Base-by-base conservation (phyloP, 2,329 filamentous ascomycete species). In the Colletotrichum tabaci region DNA sequence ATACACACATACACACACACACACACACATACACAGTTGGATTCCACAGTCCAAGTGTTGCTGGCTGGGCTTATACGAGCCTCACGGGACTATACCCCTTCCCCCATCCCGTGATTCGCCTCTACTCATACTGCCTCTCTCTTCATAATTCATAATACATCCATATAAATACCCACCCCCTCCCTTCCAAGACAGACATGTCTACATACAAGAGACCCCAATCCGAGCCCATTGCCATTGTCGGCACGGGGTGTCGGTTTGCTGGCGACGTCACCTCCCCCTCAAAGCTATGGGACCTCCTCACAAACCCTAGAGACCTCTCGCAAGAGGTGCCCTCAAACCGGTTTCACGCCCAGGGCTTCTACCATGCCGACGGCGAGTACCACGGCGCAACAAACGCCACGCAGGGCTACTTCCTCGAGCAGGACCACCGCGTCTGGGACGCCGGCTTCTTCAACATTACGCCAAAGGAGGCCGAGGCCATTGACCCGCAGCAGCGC, bases 371-470 rank as follows among this genome's bases (percentile, higher is more conserved):
- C 8, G 73, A 82, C 56, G 75, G 76, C 30, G 70, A 72, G 16
- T 72, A 72, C 26, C 70, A 72, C 6, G 70, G 70, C 15, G 67
- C 70, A 26, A 72, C 66, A 1, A 72, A 72, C 21, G 66, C 70
- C 42, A 72, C 70, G 13, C 61, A 72, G 8, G 70, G 66, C 4
- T 72, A 72, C 57, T 72, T 70, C 10, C 67, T 72, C n/a, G 75
- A 79, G 18, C 66, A 76, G 8, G 77, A 80, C 66, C 63, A 80
- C 3, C 73, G 74, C 4, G 61, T 62, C 23, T 84, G 84, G 63
- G 84, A 86, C 71, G 76, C 82, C 35, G 72, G 75, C 2, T 86
- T 85, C 77, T 86, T 86, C 77, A 78, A 79, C 40, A 81, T 80
- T n/a, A 76, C 66, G 8, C 72, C 76, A 1, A 72, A 74, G 2